Evolutionary conservation across 2,329 filamentous ascomycete genomes (phyloP), one percentile per base, ranked within the genome.

Genomic region (Colletotrichum lini): DNA sequence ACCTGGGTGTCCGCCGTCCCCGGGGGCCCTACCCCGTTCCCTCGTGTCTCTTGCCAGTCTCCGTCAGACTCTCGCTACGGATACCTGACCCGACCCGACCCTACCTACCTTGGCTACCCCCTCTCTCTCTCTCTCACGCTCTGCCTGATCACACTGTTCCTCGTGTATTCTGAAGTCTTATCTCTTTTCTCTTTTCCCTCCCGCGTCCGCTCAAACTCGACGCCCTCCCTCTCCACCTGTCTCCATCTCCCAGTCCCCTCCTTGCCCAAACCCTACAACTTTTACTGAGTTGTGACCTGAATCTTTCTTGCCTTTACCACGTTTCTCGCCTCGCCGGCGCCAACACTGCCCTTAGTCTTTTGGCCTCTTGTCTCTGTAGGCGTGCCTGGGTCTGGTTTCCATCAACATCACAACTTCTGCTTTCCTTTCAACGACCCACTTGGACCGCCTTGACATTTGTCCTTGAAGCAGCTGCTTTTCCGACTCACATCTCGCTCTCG

Each of bases 131-230:
- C 26, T 15, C n/a, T 16, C 9, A 42, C 26, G 18, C 38, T 63
- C 35, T 26, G 18, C 61, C 61, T 47, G 53, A 54, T 64, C 23
- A 26, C 47, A 23, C 49, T 40, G 38, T 54, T 23, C 40, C 61
- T 64, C 50, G 61, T 54, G 49, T 54, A 26, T 26, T 16, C 38
- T 44, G 10, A 18, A 54, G 61, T 64, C 61, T 67, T 71, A 68
- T 62, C 68, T 71, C 68, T 71, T 71, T 71, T 66, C 68, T 71
- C 68, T 71, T 68, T 63, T 44, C 68, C 65, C 65, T 45, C 38
- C 47, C 58, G 30, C 54, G 38, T 53, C 50, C 50, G 44, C 21
- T 63, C 60, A 53, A 58, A 53, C 38, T 44, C 44, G 26, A 58
- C 66, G 38, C 67, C 42, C 68, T 68, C 68, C 26, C 26, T 26